phyloP scores from a whole-genome alignment of 75 land plant genomes.

The Azolla pinnata region DNA sequence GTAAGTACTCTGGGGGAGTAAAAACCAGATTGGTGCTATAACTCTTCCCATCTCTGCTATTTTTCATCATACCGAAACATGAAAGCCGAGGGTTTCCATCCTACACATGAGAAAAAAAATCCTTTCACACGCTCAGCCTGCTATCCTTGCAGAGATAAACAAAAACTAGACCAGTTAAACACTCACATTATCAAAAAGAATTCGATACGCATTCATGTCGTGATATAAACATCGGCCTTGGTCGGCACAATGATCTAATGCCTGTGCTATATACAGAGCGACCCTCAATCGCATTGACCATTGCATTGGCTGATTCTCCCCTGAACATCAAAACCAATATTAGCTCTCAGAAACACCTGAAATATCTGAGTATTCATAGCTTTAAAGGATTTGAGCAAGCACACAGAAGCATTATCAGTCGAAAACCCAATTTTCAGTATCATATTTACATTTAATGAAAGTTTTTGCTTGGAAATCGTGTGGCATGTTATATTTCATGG shows the following conservation, averaged over 20 bases:
- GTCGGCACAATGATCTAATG: constrained; percentile 57
- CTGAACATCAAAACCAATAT: constrained; percentile 28
- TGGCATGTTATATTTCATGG: no score
- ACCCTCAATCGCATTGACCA: constrained; percentile 78
- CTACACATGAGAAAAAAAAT: constrained; percentile 15
- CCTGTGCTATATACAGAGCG: constrained; percentile 58
- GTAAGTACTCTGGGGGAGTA: constrained; percentile 53
- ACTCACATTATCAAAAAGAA: constrained; percentile 59
- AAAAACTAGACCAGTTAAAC: not conserved
- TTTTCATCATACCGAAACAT: constrained; percentile 63
- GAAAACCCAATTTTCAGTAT: no score
- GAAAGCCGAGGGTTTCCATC: constrained; percentile 52
- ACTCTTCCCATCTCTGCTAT: constrained; percentile 54
- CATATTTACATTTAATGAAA: no score
- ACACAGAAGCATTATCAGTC: no score
- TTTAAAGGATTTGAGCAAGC: no score
- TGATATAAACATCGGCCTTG: constrained; percentile 56
- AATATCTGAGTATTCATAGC: no score
- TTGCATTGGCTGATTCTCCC: constrained; percentile 71
- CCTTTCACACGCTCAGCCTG: no score
- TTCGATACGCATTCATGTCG: constrained; percentile 62
- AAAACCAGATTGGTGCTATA: constrained; percentile 60
- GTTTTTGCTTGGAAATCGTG: no score
- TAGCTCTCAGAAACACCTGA: no score
- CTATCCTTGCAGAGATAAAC: not conserved